Conservation (phyloP, 2,329 filamentous ascomycete genomes). For the Dothideomycetes sp. region DNA sequence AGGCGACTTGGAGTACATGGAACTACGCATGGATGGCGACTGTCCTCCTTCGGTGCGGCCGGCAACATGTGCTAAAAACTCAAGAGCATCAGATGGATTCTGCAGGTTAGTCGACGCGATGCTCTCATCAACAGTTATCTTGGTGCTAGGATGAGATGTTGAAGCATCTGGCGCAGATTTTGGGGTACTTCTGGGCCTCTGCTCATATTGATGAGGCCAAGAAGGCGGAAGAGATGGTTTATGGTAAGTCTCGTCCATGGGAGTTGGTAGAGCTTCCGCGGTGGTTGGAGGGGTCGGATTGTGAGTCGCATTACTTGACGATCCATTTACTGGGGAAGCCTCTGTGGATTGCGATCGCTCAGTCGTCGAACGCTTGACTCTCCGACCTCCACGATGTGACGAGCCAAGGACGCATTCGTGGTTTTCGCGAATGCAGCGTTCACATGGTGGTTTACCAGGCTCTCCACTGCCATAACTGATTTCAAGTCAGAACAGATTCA, state of each 20-base stretch:
- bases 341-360: slow-evolving; percentile 7
- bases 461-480: slow-evolving; percentile 24
- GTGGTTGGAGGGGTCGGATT: background rate
- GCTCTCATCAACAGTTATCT: slow-evolving; percentile 22
- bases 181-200: slow-evolving; percentile 1
- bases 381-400: slow-evolving; percentile 23
- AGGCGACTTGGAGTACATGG: slow-evolving; percentile 18
- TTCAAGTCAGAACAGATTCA: background rate
- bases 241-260: background rate
- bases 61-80: slow-evolving; percentile 26
- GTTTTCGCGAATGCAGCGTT: slow-evolving; percentile 26
- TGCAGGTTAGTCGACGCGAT: slow-evolving; percentile 26
- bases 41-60: slow-evolving; percentile 24
- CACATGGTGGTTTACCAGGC: slow-evolving; percentile 24
- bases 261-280: background rate
- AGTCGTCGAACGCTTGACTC: slow-evolving; percentile 22
- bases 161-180: slow-evolving; percentile 3
- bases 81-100: slow-evolving; percentile 27
- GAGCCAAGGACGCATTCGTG: slow-evolving; percentile 27
- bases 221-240: background rate
- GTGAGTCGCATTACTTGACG: background rate
- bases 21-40: slow-evolving; percentile 23
- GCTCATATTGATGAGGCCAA: slow-evolving; percentile 5
- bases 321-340: background rate
- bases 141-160: slow-evolving; percentile 2